Base-by-base conservation (phyloP, 2,329 filamentous ascomycete species). In the Stachybotrys chlorohalonatus region DNA sequence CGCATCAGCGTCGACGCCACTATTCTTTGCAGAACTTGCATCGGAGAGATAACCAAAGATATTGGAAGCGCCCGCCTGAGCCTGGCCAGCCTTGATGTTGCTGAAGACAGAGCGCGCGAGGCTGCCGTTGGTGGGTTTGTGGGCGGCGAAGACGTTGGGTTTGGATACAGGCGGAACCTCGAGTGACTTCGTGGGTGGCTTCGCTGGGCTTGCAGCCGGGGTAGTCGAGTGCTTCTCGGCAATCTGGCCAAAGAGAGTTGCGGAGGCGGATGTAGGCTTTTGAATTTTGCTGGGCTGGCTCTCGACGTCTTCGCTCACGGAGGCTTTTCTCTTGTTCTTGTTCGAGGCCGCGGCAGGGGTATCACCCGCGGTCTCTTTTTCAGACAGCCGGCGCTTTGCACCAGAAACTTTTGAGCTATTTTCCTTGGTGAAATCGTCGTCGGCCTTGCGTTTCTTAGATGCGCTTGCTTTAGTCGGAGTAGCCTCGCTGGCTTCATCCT, bases 41-140 rank as follows among this genome's bases (percentile, higher is more conserved):
- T 82, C 80, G 1, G 81, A 84, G 7, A 85, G 73, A 59, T 84
- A 79, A 30, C 76, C 77, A 62, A 86, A 86, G 52, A 84, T 83
- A 62, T 85, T 84, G 15, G 60, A 64, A 30, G 65, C 54, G 1
- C 66, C 49, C 8, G 52, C 50, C 51, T 61, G 61, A 15, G 58
- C 56, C 49, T 58, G 61, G 13, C 58, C 57, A 8, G 70, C 63
- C 63, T 76, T 75, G 15, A 69, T 52, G 53, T 68, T 70, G 45
- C 71, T 68, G 56, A 78, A 68, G 11, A 77, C 72, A 1, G 76
- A 77, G 31, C 71, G 70, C 31, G 74, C 69, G 31, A 75, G 61
- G 39, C 66, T 68, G 47, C 69, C 70, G 47, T 69, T 72, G 15
- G 66, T 59, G 6, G 69, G 59, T 62, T 73, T 72, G 24, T 69